These are phyloP conservation scores for Saccharomycopsis sp. DNA, from an alignment of 805 yeast species.

Conservation along the genomic window DNA sequence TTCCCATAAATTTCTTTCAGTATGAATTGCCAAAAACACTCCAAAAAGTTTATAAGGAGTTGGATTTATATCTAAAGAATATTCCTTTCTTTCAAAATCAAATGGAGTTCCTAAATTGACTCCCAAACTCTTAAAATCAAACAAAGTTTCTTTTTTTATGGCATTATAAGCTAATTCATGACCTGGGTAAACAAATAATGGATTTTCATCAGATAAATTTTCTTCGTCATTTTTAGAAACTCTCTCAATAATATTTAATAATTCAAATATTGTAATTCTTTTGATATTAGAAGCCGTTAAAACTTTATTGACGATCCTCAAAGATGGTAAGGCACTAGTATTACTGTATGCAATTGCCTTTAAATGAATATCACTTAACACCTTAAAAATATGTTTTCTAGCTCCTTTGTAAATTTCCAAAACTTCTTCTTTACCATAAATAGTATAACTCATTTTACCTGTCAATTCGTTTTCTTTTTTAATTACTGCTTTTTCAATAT, in stretches of 20 bases:
- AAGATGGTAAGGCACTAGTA: conserved; percentile 31
- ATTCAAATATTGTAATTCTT: background rate
- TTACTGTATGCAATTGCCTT: conserved; percentile 31
- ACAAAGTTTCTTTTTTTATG: conserved; percentile 15
- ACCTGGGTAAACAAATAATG: too few relatives aligned
- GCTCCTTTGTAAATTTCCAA: conserved; percentile 26
- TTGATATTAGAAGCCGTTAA: background rate
- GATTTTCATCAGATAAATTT: conserved; percentile 15
- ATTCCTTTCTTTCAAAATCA: background rate
- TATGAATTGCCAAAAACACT: conserved; percentile 7
- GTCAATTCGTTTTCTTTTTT: background rate
- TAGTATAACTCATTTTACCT: background rate
- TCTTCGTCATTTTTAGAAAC: background rate
- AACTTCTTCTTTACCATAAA: conserved; percentile 20
- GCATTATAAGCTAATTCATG: too few relatives aligned
- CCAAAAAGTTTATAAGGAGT: background rate
- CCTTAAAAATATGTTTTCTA: conserved; percentile 24
- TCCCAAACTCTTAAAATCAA: background rate
- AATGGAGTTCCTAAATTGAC: background rate
- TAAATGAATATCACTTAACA: conserved; percentile 30
- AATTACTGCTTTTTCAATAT: background rate
- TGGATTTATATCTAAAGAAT: background rate
- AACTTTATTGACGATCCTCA: conserved; percentile 22
- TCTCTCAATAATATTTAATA: background rate
- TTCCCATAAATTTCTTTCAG: conserved; percentile 12